phyloP scores from a whole-genome alignment of 1,284 basidiomycete species.

The Cystobasidium pallidum region DNA sequence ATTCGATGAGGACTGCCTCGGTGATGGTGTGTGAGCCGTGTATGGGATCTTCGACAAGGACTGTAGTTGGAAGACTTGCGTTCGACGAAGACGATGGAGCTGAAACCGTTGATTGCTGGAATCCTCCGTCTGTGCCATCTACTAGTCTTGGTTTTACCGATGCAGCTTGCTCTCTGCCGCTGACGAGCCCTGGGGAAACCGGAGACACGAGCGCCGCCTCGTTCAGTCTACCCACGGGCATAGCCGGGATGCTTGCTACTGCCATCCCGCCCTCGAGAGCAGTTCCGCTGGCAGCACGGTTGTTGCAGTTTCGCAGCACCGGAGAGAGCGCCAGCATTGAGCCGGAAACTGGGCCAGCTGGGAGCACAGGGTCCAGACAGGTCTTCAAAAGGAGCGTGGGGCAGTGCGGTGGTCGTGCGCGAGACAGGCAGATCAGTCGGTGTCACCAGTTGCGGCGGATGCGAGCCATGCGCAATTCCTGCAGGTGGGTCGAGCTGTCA shows the following conservation, averaged over 20 bases:
- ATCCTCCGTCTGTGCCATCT: background rate
- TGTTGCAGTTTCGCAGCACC: background rate
- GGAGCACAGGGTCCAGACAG: no score
- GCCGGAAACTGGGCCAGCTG: no score
- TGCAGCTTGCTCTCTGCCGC: background rate
- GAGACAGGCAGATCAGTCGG: no score
- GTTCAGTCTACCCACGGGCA: background rate
- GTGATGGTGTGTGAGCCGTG: conserved; percentile 28
- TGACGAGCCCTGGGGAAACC: conserved; percentile 7
- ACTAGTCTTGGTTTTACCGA: background rate
- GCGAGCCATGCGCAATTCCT: no score
- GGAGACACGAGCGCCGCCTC: no score
- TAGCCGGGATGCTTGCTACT: background rate
- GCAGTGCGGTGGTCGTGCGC: no score
- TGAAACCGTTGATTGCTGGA: background rate
- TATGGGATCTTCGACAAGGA: conserved; percentile 2
- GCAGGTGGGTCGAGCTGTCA: no score
- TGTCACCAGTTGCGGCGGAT: no score
- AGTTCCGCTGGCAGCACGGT: background rate
- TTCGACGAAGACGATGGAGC: background rate
- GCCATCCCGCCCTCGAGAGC: background rate
- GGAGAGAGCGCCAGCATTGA: background rate
- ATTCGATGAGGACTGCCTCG: conserved; percentile 44
- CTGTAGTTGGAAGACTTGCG: background rate
- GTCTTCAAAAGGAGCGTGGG: background rate